These are phyloP conservation scores for Bruguiera hainesii DNA, from an alignment of 441 rosid genomes.

Conservation along the genomic window DNA sequence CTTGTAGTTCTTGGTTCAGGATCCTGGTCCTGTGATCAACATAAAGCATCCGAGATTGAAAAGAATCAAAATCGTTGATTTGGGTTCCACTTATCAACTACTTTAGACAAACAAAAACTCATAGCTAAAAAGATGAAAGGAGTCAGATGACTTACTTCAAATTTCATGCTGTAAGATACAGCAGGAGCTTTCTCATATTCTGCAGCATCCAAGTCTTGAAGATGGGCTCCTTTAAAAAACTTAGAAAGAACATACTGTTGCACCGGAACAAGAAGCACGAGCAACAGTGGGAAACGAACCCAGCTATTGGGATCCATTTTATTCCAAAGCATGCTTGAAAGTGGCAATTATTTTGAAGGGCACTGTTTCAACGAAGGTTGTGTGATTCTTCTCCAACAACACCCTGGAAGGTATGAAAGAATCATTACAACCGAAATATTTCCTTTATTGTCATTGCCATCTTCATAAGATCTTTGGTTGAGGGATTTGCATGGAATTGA, in stretches of 20 bases:
- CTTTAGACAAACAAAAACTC: too few relatives aligned
- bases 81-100: too few relatives aligned
- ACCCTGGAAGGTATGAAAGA: conserved; percentile 38
- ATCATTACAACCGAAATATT: too few relatives aligned
- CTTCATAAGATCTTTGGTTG: too few relatives aligned
- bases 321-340: conserved; percentile 64
- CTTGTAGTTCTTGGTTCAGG: conserved; percentile 29
- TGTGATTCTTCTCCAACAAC: conserved; percentile 54
- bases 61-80: too few relatives aligned
- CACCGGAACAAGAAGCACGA: conserved; percentile 76
- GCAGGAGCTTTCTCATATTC: conserved; percentile 77
- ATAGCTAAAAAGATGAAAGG: background rate
- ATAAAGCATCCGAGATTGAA: conserved; percentile 14
- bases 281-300: conserved; percentile 69
- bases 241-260: conserved; percentile 61
- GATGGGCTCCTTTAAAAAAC: conserved; percentile 69
- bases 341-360: conserved; percentile 59
- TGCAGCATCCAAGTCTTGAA: conserved; percentile 77
- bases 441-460: too few relatives aligned
- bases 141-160: conserved; percentile 37
- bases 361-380: conserved; percentile 60
- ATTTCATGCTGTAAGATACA: conserved; percentile 40
- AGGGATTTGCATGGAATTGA: too few relatives aligned
- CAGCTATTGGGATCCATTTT: conserved; percentile 81
- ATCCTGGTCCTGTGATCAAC: conserved; percentile 39